phyloP scores from a whole-genome alignment of 352 stramenopile genomes.

The Pythium sp. region DNA sequence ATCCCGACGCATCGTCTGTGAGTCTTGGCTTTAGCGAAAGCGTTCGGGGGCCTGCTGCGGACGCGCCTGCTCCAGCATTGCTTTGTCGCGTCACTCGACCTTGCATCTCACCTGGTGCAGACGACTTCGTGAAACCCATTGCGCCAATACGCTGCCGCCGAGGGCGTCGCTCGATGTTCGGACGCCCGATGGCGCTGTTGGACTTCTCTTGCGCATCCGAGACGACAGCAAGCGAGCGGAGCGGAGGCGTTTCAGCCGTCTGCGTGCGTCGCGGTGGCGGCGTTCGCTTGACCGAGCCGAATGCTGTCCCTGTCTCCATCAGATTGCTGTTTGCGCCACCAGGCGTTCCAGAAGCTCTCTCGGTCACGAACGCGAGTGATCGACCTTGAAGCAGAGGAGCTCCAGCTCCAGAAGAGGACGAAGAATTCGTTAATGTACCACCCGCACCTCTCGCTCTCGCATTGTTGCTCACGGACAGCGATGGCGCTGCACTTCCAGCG shows the following conservation, averaged over 20 bases:
- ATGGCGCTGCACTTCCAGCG: slow-evolving; percentile 4
- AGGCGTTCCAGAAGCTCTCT: slow-evolving; percentile 23
- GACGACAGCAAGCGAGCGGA: slow-evolving; percentile 4
- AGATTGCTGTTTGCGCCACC: slow-evolving; percentile 16
- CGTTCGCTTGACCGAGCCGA: slow-evolving; percentile 7
- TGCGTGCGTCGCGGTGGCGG: not conserved
- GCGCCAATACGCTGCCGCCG: slow-evolving; percentile 55
- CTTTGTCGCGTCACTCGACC: slow-evolving; percentile 17
- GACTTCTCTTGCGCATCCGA: slow-evolving; percentile 15
- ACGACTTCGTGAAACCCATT: slow-evolving; percentile 34
- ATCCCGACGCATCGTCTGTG: slow-evolving; percentile 9
- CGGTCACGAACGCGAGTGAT: slow-evolving; percentile 57
- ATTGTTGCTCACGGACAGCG: slow-evolving; percentile 1
- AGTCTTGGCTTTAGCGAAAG: slow-evolving; percentile 36
- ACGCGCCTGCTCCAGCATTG: slow-evolving; percentile 17
- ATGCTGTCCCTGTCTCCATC: slow-evolving; percentile 4
- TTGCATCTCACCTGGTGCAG: slow-evolving; percentile 1
- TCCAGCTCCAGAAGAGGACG: not conserved
- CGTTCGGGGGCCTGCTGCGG: slow-evolving; percentile 12
- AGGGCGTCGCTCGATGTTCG: slow-evolving; percentile 28
- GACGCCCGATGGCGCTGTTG: not conserved
- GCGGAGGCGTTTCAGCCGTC: slow-evolving; percentile 2
- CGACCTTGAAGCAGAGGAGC: slow-evolving; percentile 18
- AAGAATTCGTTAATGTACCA: not conserved
- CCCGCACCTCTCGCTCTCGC: not conserved